Evolutionary conservation across 768 basidiomycete genomes (phyloP).

Genomic region (Multifurca ochricompacta): DNA sequence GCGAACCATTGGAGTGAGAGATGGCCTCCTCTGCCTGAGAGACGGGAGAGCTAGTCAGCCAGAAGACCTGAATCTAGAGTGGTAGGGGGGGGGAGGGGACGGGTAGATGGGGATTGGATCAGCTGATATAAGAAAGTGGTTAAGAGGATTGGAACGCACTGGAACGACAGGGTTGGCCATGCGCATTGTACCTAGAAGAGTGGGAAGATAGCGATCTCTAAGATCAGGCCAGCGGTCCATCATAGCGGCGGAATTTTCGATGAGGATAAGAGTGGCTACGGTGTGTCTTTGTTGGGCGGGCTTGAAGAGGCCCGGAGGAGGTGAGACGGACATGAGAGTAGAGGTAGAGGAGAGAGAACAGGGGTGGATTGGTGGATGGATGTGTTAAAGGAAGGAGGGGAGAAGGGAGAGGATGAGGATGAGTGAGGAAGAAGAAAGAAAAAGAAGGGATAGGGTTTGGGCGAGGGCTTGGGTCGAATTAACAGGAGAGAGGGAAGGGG

Average conservation of each 20-base stretch:
- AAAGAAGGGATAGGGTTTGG: conserved; percentile 10
- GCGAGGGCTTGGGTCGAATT: conserved; percentile 3
- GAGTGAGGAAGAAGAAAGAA: conserved; percentile 2
- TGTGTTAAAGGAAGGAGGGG: background rate
- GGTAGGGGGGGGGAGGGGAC: background rate
- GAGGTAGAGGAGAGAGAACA: background rate
- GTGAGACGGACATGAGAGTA: conserved; percentile 10
- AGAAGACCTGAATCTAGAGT: conserved; percentile 19
- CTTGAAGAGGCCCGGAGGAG: conserved; percentile 18
- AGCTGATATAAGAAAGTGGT: background rate
- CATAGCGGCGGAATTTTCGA: conserved; percentile 21
- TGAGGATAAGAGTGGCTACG: conserved; percentile 20
- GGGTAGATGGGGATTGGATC: background rate
- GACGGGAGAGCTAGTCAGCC: conserved; percentile 14
- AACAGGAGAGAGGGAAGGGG: background rate
- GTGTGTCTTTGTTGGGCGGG: conserved; percentile 15
- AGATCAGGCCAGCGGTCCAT: conserved; percentile 21
- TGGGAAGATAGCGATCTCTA: conserved; percentile 22
- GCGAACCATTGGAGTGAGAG: conserved; percentile 8
- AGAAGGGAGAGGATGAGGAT: background rate
- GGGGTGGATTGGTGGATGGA: too few relatives aligned
- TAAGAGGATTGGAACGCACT: conserved; percentile 8
- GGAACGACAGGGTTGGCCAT: conserved; percentile 20
- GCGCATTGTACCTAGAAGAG: conserved; percentile 21
- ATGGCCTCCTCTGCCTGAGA: conserved; percentile 15